Evolutionary conservation across 2,329 filamentous ascomycete species (phyloP), one percentile per base, ranked within the genome.

Genomic region (Dothideomycetidae sp.): DNA sequence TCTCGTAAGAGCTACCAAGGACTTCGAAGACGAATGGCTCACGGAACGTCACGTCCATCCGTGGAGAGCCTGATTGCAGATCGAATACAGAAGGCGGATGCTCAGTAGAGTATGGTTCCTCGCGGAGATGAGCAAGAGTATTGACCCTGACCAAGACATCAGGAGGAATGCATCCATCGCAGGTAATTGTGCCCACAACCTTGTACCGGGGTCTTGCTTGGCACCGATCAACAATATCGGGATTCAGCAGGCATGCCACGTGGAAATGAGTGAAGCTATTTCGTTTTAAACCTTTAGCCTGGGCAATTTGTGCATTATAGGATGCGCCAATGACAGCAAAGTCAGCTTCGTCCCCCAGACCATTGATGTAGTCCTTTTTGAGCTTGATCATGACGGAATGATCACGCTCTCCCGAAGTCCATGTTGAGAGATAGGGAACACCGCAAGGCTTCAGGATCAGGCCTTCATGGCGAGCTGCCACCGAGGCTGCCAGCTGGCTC

Each of bases 351-450:
- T 92, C 85, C 1, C 84, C 83, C 52, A 88, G 73, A 2, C 74
- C 74, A 16, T 70, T 66, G 26, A 93, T 71, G 49, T 92, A 93
- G 50, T 90, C 82, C 50, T 84, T 84, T 56, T 93, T 93, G 29
- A 93, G 57, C 57, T 93, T 93, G 50, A 93, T 81, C 53, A 75
- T 36, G 10, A 23, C 29, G 16, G 38, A 34, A n/a, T 11, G 12
- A 18, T 36, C 38, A 4, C n/a, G 10, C 19, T 38, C 36, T 10
- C 36, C 31, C 13, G 37, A 29, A 10, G 43, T 46, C n/a, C n/a
- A n/a, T 4, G 53, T 41, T 4, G 59, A 49, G 44, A 93, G 81
- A 51, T 93, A 93, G 0, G 84, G 75, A 15, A 80, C 73, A 42
- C 84, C 75, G 18, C 63, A 64, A 1, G 79, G 74, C 56, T 93